Percentiles rank a stretch among this genome's conserved stretches.
These are phyloP conservation scores for Penicillium crystallinum DNA, from an alignment of 495 filamentous ascomycete species.

Conservation along the genomic window DNA sequence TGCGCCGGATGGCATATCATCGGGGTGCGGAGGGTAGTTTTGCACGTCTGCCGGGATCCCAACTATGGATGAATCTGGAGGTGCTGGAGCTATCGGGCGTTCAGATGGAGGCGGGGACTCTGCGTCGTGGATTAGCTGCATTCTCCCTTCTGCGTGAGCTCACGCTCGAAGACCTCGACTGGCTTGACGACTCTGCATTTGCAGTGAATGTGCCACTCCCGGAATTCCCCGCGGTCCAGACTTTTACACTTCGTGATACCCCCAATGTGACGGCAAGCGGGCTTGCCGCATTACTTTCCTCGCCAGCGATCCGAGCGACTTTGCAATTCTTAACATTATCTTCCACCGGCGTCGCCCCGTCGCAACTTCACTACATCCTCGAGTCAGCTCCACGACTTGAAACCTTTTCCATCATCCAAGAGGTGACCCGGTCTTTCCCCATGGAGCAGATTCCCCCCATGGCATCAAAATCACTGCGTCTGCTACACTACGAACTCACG, in stretches of 20 bases:
- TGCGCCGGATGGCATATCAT: constrained; percentile 83
- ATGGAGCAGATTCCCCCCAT: constrained; percentile 56
- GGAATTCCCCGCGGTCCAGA: constrained; percentile 63
- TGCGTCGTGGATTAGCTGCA: constrained; percentile 64
- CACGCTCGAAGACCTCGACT: constrained; percentile 60
- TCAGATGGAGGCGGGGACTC: constrained; percentile 62
- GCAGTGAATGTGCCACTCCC: constrained; percentile 52
- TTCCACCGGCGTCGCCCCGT: constrained; percentile 60
- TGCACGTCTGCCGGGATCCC: constrained; percentile 56
- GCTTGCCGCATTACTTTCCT: constrained; percentile 57
- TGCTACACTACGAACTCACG: constrained; percentile 78
- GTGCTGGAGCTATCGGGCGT: constrained; percentile 69
- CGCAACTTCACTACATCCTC: constrained; percentile 60
- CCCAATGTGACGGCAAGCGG: constrained; percentile 67
- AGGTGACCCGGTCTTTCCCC: constrained; percentile 62
- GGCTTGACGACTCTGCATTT: constrained; percentile 74
- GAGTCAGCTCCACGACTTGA: constrained; percentile 55
- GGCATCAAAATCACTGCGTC: constrained; percentile 58
- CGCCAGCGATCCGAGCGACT: constrained; percentile 39
- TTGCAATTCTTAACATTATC: constrained; percentile 60
- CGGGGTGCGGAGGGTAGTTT: constrained; percentile 75
- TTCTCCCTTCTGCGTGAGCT: constrained; percentile 65
- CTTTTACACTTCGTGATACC: constrained; percentile 61
- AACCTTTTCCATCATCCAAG: constrained; percentile 61
- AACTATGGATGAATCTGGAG: constrained; percentile 74